Base-by-base conservation (phyloP, 2,329 filamentous ascomycete species). In the Botrytis deweyae region DNA sequence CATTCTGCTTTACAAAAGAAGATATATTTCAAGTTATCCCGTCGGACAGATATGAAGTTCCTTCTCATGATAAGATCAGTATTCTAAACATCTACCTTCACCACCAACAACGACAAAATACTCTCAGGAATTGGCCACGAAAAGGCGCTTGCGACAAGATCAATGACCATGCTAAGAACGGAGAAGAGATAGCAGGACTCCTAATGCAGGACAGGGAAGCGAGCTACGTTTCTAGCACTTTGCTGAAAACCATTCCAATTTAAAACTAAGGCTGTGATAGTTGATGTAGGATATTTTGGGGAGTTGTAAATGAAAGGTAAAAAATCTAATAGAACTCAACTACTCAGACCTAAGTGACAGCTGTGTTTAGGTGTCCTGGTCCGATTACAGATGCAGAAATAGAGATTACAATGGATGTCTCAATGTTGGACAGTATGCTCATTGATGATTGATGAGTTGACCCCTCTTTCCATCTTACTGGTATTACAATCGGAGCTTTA, bases 31-130 rank as follows among this genome's bases (percentile, higher is more conserved):
- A 81, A 3, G 80, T 83, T 16, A 86, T 90, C 74, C 79, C 84
- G 14, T 84, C 93, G 78, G 86, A 89, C 25, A 84, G 85, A 22
- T 94, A 94, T 80, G 86, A 86, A 0, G 94, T 94, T 75, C 92
- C 92, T 0, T 84, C 94, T 0, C 92, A 91, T 76, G 90, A 93
- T 78, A 91, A 92, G 16, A 89, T 92, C 25, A 91, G 88, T 10
- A 89, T 94, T 0, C 90, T 91, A 12, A 86, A 84, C 7, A 5
- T 94, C 94, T 76, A 87, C 84, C 7, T 93, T 91, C 81, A 87
- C 84, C 20, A 85, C 84, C 22, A 85, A 94, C 65, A 90, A 87
- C 49, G 82, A 85, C 46, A 87, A 88, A 33, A 84, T 88, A 25
- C 88, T 93, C 76, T 84, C 84, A 4, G 91, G 92, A 22, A 81